Conservation (phyloP, 768 basidiomycete genomes). For the Roridomyces roridus region DNA sequence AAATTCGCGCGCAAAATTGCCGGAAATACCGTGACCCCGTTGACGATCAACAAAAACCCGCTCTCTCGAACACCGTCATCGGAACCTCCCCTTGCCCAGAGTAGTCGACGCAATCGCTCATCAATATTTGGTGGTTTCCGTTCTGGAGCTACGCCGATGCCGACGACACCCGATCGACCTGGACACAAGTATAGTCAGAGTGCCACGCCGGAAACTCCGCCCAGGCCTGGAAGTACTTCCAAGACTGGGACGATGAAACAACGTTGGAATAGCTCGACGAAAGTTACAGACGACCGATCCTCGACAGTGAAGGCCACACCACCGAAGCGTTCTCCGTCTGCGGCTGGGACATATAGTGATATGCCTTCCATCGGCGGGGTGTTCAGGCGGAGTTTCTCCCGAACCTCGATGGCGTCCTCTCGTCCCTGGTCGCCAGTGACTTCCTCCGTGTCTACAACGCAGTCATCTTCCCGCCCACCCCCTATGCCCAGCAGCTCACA, state of each 20-base stretch:
- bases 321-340: constrained; percentile 58
- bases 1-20: constrained; percentile 79
- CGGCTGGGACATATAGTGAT: constrained; percentile 44
- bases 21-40: constrained; percentile 51
- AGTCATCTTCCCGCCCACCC: constrained; percentile 53
- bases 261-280: constrained; percentile 85
- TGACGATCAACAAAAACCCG: constrained; percentile 52
- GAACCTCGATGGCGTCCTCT: constrained; percentile 78
- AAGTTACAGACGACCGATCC: constrained; percentile 60
- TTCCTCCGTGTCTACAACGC: constrained; percentile 73
- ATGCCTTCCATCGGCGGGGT: constrained; percentile 50
- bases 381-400: constrained; percentile 70
- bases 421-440: constrained; percentile 82
- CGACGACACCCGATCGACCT: constrained; percentile 62
- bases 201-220: constrained; percentile 73
- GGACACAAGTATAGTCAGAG: constrained; percentile 76
- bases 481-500: constrained; percentile 47
- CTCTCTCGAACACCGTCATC: constrained; percentile 52
- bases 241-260: constrained; percentile 50
- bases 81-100: constrained; percentile 45
- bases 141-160: constrained; percentile 46
- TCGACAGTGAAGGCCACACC: constrained; percentile 55
- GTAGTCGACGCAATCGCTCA: constrained; percentile 61
- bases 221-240: constrained; percentile 45
- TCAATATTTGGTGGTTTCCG: constrained; percentile 63